phyloP scores from a whole-genome alignment of 2,329 filamentous ascomycete species.

The Fusarium acutatum region DNA sequence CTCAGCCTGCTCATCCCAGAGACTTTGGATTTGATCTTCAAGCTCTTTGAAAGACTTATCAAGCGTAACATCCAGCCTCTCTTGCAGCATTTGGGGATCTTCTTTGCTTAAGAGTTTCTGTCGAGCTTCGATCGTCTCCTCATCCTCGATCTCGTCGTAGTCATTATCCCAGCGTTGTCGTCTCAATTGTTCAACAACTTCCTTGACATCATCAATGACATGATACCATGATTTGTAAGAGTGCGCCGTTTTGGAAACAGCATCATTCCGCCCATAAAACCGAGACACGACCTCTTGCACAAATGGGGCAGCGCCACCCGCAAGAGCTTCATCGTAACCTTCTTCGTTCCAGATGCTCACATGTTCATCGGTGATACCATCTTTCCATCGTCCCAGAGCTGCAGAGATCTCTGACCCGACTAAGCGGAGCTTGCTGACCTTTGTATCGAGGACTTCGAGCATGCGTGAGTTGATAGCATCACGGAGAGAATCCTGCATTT shows the following conservation, averaged over 20 bases:
- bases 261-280: conserved; percentile 75
- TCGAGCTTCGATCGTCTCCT: conserved; percentile 72
- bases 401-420: conserved; percentile 72
- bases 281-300: conserved; percentile 74
- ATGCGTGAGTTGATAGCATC: conserved; percentile 74
- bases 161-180: conserved; percentile 80
- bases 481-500: conserved; percentile 75
- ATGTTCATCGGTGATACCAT: conserved; percentile 59
- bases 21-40: conserved; percentile 59
- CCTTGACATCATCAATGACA: conserved; percentile 73
- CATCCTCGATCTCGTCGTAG: conserved; percentile 76
- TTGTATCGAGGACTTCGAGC: conserved; percentile 67
- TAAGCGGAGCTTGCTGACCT: conserved; percentile 70
- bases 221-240: conserved; percentile 77
- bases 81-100: conserved; percentile 71
- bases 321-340: conserved; percentile 71
- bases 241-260: conserved; percentile 68
- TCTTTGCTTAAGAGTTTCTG: conserved; percentile 76
- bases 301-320: conserved; percentile 72
- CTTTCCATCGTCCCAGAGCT: conserved; percentile 68
- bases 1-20: conserved; percentile 59
- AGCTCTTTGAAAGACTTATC: conserved; percentile 66
- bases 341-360: conserved; percentile 73
- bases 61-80: conserved; percentile 65
- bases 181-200: conserved; percentile 70